Base-by-base conservation (phyloP, 352 stramenopile genomes). In the Phytophthora pisi region DNA sequence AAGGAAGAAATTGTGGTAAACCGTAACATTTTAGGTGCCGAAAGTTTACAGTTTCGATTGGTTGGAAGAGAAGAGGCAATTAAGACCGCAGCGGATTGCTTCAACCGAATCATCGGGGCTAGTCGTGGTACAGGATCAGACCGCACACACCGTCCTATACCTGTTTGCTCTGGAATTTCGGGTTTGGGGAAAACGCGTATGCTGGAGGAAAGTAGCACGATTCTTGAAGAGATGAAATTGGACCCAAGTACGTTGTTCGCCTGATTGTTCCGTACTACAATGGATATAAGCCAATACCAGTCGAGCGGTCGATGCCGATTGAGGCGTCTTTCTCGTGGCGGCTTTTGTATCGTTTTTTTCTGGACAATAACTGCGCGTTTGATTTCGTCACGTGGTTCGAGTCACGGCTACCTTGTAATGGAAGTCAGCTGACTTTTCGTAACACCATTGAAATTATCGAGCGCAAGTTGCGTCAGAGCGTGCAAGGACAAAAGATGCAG, bases 91-190 rank as follows among this genome's bases (percentile, higher is more conserved):
- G 26, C 43, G 0, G 7, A 58, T 0, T 67, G 64, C 26, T 70
- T 66, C 56, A 47, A 20, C 11, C 42, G 26, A 8, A 70, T 70
- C 18, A 43, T 66, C 10, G 40, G 20, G 15, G 13, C 28, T 31
- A 31, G 28, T 31, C 28, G 28, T 31, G 61, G 18, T 72, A 46
- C 51, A 20, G 23, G 49, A 62, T 59, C 30, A 43, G 66, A 75
- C 70, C 70, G 61, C 47, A 66, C 34, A 6, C 7, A 53, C 6
- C 26, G 46, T 23, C 30, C 45, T 23, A 72, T 77, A 11, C 68
- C 72, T 66, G 68, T 75, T 67, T 73, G 69, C 43, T 72, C 65
- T 69, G 65, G 73, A 42, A 72, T 77, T 60, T 72, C 68, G 68
- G 61, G 73, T 57, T 24, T 80, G 52, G 68, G 67, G 40, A 73